phyloP scores from a whole-genome alignment of 768 basidiomycete genomes.

The Lactifluus hygrophoroides region DNA sequence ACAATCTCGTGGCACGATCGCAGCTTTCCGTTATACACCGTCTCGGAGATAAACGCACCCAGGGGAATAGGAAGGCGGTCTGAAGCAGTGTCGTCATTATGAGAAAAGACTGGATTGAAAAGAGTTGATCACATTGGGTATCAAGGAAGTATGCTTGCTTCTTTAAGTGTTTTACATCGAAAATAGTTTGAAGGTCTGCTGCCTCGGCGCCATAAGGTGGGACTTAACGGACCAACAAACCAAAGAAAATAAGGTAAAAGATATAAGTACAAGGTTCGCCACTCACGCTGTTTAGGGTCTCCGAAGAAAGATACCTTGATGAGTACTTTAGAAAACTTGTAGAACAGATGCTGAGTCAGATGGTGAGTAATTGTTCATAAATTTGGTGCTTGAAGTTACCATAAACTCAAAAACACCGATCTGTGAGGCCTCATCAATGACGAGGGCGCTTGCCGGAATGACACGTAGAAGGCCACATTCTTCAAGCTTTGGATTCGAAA shows the following conservation, averaged over 20 bases:
- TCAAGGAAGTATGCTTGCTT: constrained; percentile 33
- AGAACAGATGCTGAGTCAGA: constrained; percentile 34
- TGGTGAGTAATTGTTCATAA: background rate
- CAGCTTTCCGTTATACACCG: constrained; percentile 36
- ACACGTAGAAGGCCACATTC: constrained; percentile 28
- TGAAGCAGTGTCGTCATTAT: constrained; percentile 18
- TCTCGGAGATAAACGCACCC: constrained; percentile 41
- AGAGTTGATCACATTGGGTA: constrained; percentile 34
- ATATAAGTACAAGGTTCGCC: background rate
- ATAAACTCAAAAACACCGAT: constrained; percentile 42
- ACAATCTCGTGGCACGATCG: constrained; percentile 31
- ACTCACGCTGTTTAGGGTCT: constrained; percentile 45
- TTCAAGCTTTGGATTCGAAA: constrained; percentile 38
- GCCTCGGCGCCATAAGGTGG: constrained; percentile 43
- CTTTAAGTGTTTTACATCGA: constrained; percentile 37
- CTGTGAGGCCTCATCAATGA: constrained; percentile 52
- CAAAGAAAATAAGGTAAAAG: background rate
- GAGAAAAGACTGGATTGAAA: background rate
- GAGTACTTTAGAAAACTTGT: constrained; percentile 30
- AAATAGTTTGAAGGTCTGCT: constrained; percentile 36
- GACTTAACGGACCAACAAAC: constrained; percentile 29
- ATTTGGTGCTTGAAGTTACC: constrained; percentile 25
- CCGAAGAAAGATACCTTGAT: constrained; percentile 45
- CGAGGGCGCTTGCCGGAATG: constrained; percentile 37
- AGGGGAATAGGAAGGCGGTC: constrained; percentile 45